Conservation (phyloP, 352 stramenopile species). For the Phytophthora multivora region DNA sequence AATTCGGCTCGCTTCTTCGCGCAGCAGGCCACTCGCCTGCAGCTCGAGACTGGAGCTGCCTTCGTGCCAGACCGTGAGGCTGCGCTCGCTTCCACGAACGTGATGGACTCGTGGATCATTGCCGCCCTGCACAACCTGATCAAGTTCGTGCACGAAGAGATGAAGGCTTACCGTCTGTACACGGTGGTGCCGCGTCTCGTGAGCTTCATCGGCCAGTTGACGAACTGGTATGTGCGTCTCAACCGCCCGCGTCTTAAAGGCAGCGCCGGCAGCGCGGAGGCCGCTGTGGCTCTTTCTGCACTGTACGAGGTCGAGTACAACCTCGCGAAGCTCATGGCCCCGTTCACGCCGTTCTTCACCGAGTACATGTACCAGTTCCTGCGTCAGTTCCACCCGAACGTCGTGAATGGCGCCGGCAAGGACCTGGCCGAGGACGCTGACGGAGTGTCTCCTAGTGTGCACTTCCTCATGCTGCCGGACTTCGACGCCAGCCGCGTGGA, state of each 20-base stretch:
- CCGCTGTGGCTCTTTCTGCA: slow-evolving; percentile 87
- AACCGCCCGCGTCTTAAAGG: slow-evolving; percentile 99
- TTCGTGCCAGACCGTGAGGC: slow-evolving; percentile 93
- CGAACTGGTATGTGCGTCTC: slow-evolving; percentile 99
- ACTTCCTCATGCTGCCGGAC: slow-evolving; percentile 96
- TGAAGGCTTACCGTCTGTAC: slow-evolving; percentile 99
- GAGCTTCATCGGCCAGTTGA: slow-evolving; percentile 98
- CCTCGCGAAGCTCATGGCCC: slow-evolving; percentile 96
- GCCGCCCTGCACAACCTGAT: slow-evolving; percentile 97
- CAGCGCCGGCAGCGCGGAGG: slow-evolving; percentile 86
- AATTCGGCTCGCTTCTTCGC: slow-evolving; percentile 99
- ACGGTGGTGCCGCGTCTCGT: slow-evolving; percentile 98
- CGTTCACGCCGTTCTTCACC: slow-evolving; percentile 99
- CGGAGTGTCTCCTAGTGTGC: slow-evolving; percentile 93
- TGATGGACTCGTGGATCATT: slow-evolving; percentile 99
- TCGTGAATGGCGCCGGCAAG: slow-evolving; percentile 62
- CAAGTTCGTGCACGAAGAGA: slow-evolving; percentile 98
- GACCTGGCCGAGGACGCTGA: slow-evolving; percentile 92
- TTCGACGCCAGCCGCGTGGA: slow-evolving; percentile 95
- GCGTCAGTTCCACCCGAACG: slow-evolving; percentile 94
- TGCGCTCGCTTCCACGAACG: slow-evolving; percentile 93
- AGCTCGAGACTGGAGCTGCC: slow-evolving; percentile 70
- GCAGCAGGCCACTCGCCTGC: slow-evolving; percentile 95
- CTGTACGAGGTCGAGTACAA: slow-evolving; percentile 99
- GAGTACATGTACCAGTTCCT: slow-evolving; percentile 99